Evolutionary conservation across 2,329 filamentous ascomycete species (phyloP).

Genomic region (Fusarium udum): DNA sequence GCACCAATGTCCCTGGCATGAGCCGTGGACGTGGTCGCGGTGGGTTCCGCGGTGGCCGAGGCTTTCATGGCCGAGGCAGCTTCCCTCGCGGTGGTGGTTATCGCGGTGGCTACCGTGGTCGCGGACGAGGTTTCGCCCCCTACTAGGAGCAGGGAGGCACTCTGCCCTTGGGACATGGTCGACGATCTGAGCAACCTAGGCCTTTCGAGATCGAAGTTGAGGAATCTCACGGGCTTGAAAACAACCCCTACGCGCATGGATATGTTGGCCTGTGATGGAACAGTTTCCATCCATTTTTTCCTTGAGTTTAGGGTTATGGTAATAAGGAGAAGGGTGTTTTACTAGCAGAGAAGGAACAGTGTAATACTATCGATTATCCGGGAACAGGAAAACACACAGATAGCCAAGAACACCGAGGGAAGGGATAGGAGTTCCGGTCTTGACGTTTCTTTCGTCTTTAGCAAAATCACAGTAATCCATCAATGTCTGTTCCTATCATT

Average conservation of each 20-base stretch:
- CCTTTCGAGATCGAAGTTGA: conserved; percentile 42
- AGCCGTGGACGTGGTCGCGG: conserved; percentile 71
- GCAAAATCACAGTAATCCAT: conserved; percentile 6
- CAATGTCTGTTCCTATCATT: background rate
- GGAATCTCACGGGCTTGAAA: conserved; percentile 31
- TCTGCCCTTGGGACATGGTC: conserved; percentile 28
- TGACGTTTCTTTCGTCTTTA: conserved; percentile 25
- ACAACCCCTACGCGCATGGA: conserved; percentile 9
- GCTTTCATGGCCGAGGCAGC: conserved; percentile 64
- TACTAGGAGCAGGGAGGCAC: conserved; percentile 62
- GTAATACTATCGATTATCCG: conserved; percentile 34
- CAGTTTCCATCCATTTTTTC: conserved; percentile 12
- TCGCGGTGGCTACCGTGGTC: conserved; percentile 73
- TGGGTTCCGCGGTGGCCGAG: conserved; percentile 54
- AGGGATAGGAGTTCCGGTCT: conserved; percentile 39
- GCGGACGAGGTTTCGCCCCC: conserved; percentile 71
- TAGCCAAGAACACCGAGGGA: conserved; percentile 25
- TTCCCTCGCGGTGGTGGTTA: conserved; percentile 63
- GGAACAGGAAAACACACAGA: conserved; percentile 23
- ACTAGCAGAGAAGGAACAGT: conserved; percentile 21
- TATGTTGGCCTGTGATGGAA: conserved; percentile 15
- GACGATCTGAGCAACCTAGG: conserved; percentile 29
- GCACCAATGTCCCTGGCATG: conserved; percentile 97
- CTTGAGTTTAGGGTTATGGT: conserved; percentile 12
- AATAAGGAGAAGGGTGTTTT: conserved; percentile 37